Base-by-base conservation (phyloP, 768 basidiomycete species). In the Pisolithus sp. region DNA sequence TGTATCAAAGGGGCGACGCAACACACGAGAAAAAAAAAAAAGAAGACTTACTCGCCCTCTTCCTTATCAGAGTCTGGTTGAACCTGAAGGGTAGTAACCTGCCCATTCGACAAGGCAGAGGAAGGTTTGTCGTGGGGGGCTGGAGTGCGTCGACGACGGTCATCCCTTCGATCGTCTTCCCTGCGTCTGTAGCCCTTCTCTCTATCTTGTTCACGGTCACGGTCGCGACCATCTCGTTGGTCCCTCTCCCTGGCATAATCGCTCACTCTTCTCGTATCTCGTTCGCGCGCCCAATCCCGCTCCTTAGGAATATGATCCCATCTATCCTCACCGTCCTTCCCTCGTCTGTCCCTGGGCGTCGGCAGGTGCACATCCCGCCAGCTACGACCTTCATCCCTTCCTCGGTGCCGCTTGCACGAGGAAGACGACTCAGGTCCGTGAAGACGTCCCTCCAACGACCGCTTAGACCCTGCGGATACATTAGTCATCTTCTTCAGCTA, bases 11-110 rank as follows among this genome's bases (percentile, higher is more conserved):
- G 46, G 13, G 12, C 17, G n/a, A 23, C 26, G 10, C 50, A 7
- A 36, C 38, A 39, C 56, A 46, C 6, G 28, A 42, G 34, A 44
- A 39, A 50, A 48, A 55, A 44, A 39, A 50, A 48, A 55, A 48
- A 44, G 21, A 9, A 41, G 37, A 93, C 93, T 87, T 71, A 94
- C 91, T 95, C 93, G 76, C 89, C 92, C 77, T 94, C 93, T 73
- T 93, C 89, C 65, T 70, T 85, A 58, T 90, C 89, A 12, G 81
- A 79, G 48, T 78, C 78, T 12, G 67, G 58, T 45, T 53, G 63
- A 5, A 54, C 54, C 7, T 52, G 63, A 10, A 37, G 39, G 0
- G 49, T 51, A 40, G 55, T 52, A 39, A 41, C 57, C 49, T 53
- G 60, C 31, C 70, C 64, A 41, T 66, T 61, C 20, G 59, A 42